These are phyloP conservation scores for Candida tetrigidarum DNA, from an alignment of 1,139 yeast species.

Conservation along the genomic window DNA sequence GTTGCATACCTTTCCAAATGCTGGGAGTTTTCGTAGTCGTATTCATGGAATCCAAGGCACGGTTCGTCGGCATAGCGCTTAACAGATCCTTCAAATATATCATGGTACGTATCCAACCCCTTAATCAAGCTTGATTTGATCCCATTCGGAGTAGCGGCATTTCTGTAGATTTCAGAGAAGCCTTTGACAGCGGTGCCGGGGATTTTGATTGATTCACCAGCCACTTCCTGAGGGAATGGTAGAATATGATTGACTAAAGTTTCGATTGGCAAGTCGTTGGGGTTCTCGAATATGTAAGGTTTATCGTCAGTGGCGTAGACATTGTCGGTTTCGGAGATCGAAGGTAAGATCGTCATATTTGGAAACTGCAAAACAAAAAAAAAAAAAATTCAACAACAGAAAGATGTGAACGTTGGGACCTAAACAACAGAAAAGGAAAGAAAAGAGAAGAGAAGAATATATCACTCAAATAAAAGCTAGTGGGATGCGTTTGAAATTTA, in stretches of 20 bases:
- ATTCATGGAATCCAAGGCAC: slow-evolving; percentile 35
- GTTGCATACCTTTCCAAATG: slow-evolving; percentile 24
- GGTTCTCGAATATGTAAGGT: slow-evolving; percentile 23
- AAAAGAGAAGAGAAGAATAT: too few relatives aligned
- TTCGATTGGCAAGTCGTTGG: slow-evolving; percentile 20
- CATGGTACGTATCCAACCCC: slow-evolving; percentile 34
- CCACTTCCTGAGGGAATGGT: slow-evolving; percentile 27
- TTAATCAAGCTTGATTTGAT: slow-evolving; percentile 27
- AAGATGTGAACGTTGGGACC: neutral
- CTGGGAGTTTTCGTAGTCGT: slow-evolving; percentile 31
- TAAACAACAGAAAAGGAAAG: too few relatives aligned
- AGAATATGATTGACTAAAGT: slow-evolving; percentile 23
- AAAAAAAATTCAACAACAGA: neutral
- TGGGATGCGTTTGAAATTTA: too few relatives aligned
- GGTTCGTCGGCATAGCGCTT: slow-evolving; percentile 24
- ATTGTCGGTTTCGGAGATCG: slow-evolving; percentile 15
- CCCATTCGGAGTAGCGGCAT: slow-evolving; percentile 26
- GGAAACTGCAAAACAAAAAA: neutral
- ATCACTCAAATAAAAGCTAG: too few relatives aligned
- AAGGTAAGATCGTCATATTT: slow-evolving; percentile 13
- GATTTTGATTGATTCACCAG: slow-evolving; percentile 26
- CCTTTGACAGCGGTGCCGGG: slow-evolving; percentile 36
- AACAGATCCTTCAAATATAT: slow-evolving; percentile 28
- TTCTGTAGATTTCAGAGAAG: slow-evolving; percentile 38
- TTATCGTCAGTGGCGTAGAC: slow-evolving; percentile 17